Percentiles rank a stretch among this genome's conserved stretches.
Conservation (phyloP, 495 filamentous ascomycete species). For the Lasiosphaeriaceae sp. region DNA sequence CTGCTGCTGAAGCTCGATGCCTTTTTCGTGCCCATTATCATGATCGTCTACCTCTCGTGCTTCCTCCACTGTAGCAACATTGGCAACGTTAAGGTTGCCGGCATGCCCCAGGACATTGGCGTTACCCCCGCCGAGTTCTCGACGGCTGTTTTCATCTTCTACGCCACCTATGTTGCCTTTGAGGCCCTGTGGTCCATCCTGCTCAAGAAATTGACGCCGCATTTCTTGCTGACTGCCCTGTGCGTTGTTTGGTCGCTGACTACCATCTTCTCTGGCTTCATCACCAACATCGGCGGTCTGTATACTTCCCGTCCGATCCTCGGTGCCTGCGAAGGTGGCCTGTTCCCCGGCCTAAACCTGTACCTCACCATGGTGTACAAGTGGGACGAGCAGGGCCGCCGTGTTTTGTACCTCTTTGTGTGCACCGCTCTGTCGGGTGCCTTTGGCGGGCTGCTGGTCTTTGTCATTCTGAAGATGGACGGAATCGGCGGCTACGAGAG, state of each 20-base stretch:
- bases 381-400: constrained; percentile 40
- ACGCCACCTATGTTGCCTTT: constrained; percentile 74
- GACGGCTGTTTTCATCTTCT: constrained; percentile 69
- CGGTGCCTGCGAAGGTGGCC: constrained; percentile 56
- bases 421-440: constrained; percentile 74
- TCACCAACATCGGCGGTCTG: constrained; percentile 43
- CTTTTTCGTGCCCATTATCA: constrained; percentile 48
- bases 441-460: constrained; percentile 74
- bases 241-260: constrained; percentile 55
- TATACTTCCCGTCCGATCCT: constrained; percentile 52
- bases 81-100: constrained; percentile 45
- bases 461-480: constrained; percentile 64
- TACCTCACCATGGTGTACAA: constrained; percentile 81
- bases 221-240: constrained; percentile 55
- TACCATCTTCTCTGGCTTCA: constrained; percentile 52
- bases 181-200: constrained; percentile 77
- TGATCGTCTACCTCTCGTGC: constrained; percentile 53
- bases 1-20: constrained; percentile 50
- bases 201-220: constrained; percentile 61
- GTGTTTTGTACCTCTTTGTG: constrained; percentile 75
- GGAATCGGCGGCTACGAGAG: constrained; percentile 59
- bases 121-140: constrained; percentile 60
- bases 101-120: constrained; percentile 40
- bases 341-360: constrained; percentile 77
- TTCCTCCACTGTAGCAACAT: constrained; percentile 56